Evolutionary conservation across 1,284 basidiomycete genomes (phyloP).

Genomic region (Peniophora sp.): DNA sequence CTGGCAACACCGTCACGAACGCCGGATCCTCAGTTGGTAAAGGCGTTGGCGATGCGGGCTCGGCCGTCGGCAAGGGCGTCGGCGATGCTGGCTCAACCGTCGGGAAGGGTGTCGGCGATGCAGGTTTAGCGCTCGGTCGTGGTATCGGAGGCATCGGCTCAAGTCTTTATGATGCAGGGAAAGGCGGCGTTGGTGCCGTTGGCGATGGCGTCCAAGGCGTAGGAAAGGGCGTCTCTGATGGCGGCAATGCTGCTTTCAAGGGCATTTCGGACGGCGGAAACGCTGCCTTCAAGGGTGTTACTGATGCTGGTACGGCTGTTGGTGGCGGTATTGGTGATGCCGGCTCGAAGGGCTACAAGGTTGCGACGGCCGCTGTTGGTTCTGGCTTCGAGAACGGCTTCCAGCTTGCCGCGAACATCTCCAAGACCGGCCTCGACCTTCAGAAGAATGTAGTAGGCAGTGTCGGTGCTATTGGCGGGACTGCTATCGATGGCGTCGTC

Average conservation of each 20-base stretch:
- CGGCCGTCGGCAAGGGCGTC: slow-evolving; percentile 1
- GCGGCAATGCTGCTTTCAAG: slow-evolving; percentile 1
- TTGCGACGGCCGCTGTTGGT: background rate
- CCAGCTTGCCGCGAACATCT: slow-evolving; percentile 4
- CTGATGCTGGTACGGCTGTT: background rate
- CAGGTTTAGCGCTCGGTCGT: background rate
- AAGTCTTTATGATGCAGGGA: background rate
- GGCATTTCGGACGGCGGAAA: slow-evolving; percentile 4
- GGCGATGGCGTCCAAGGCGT: background rate
- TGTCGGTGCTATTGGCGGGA: slow-evolving; percentile 12
- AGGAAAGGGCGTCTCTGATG: slow-evolving; percentile 7
- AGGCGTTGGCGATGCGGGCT: background rate
- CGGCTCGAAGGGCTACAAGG: background rate
- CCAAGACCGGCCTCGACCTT: slow-evolving; percentile 13
- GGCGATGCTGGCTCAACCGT: slow-evolving; percentile 5
- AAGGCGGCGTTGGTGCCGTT: background rate
- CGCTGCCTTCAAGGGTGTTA: slow-evolving; percentile 9
- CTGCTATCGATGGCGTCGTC: slow-evolving; percentile 17
- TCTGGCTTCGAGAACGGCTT: background rate
- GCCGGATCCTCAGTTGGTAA: background rate
- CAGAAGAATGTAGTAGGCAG: slow-evolving; percentile 12
- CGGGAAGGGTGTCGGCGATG: background rate
- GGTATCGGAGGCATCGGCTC: background rate
- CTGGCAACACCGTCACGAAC: background rate
- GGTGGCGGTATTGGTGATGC: background rate